These are phyloP conservation scores for Quercus tomentella DNA, from an alignment of 331 rosid genomes.

Conservation along the genomic window DNA sequence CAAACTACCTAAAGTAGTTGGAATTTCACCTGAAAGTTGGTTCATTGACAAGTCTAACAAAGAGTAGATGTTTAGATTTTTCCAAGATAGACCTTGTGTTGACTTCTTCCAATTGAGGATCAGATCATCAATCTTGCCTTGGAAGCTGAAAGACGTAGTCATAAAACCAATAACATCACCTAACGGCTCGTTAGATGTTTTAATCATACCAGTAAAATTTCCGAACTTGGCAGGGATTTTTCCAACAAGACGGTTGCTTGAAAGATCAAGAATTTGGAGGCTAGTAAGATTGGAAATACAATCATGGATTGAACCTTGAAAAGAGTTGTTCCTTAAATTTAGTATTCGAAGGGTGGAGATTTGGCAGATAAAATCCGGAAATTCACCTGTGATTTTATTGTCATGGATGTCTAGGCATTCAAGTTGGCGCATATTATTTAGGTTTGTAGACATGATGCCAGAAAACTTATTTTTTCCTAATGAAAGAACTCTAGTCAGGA, in stretches of 20 bases:
- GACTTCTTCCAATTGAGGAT: conserved; percentile 28
- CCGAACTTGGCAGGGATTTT: too few relatives aligned
- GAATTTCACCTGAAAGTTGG: conserved; percentile 20
- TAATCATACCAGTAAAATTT: too few relatives aligned
- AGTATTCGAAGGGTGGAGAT: too few relatives aligned
- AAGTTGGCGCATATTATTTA: conserved; percentile 1
- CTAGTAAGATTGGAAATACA: neutral
- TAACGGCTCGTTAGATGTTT: rapidly evolving
- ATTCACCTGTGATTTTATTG: conserved; percentile 1
- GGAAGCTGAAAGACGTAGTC: too few relatives aligned
- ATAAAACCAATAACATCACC: rapidly evolving
- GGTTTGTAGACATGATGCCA: conserved; percentile 17
- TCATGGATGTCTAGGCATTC: conserved; percentile 25
- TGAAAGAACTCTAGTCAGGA: neutral
- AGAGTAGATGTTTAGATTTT: conserved; percentile 12
- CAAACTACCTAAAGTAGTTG: conserved; percentile 9
- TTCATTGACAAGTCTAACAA: neutral
- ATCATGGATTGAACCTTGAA: too few relatives aligned
- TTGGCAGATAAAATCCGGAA: neutral
- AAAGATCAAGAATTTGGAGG: neutral
- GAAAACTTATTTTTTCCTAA: neutral
- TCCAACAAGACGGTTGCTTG: too few relatives aligned
- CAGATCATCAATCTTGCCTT: conserved; percentile 7
- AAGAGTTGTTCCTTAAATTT: too few relatives aligned
- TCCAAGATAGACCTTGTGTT: conserved; percentile 12